Percentiles rank a stretch among this genome's conserved stretches.
These are phyloP conservation scores for Yamadazyma paraphyllophila DNA, from an alignment of 805 yeast genomes.

Conservation along the genomic window DNA sequence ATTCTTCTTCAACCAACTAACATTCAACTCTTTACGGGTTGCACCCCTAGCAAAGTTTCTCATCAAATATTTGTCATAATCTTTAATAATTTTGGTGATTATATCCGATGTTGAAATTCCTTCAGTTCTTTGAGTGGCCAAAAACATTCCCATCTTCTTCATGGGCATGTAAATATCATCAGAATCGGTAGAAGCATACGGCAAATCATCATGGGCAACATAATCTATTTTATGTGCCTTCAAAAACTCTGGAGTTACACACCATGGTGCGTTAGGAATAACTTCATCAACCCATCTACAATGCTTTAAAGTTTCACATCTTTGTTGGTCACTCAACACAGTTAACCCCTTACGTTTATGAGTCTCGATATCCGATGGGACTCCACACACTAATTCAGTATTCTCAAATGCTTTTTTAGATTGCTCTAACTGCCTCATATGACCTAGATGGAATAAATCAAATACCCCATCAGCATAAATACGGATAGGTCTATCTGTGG, in stretches of 20 bases:
- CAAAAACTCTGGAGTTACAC: conserved; percentile 79
- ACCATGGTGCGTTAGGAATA: conserved; percentile 93
- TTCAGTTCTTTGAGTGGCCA: conserved; percentile 94
- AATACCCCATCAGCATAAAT: conserved; percentile 99
- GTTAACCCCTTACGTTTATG: conserved; percentile 93
- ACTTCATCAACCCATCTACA: conserved; percentile 99
- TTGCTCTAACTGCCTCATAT: conserved; percentile 96
- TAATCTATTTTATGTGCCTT: conserved; percentile 82
- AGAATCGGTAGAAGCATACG: conserved; percentile 83
- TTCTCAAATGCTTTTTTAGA: conserved; percentile 89
- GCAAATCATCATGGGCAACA: conserved; percentile 97
- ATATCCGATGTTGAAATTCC: conserved; percentile 96
- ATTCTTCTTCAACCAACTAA: conserved; percentile 95
- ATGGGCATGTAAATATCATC: conserved; percentile 94
- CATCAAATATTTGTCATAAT: conserved; percentile 94
- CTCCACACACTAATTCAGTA: conserved; percentile 83
- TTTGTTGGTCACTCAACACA: conserved; percentile 81
- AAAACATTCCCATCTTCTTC: conserved; percentile 84
- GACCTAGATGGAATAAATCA: conserved; percentile 94
- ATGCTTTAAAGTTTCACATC: conserved; percentile 87
- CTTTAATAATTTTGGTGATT: conserved; percentile 90
- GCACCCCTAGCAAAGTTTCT: conserved; percentile 98
- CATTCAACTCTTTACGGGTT: conserved; percentile 91
- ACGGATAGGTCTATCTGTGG: conserved; percentile 79
- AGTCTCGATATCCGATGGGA: conserved; percentile 87